Percentiles rank a stretch among this genome's conserved stretches.
Evolutionary conservation across 2,329 filamentous ascomycete genomes (phyloP).

Genomic region (Penicillium oxalicum): DNA sequence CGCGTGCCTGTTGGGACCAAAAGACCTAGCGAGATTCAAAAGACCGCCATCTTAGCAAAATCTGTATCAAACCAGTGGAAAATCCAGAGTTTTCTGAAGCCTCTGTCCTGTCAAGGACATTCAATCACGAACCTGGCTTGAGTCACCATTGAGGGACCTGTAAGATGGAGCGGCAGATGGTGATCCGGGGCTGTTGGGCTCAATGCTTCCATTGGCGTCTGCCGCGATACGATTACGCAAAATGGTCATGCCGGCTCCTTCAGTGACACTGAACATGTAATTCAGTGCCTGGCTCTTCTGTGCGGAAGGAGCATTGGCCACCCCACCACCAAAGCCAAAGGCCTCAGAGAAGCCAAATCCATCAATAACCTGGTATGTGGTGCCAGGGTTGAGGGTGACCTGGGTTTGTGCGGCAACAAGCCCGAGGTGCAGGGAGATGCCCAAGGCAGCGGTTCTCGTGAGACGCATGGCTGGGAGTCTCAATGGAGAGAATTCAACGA

Average conservation of each 20-base stretch:
- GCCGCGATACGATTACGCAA: constrained; percentile 43
- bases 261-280: constrained; percentile 42
- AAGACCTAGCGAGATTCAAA: constrained; percentile 43
- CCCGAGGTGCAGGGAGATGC: background rate
- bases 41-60: constrained; percentile 19
- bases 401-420: background rate
- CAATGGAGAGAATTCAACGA: too few relatives aligned
- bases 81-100: too few relatives aligned
- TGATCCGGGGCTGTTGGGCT: constrained; percentile 42
- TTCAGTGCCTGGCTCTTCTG: constrained; percentile 39
- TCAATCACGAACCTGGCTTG: background rate
- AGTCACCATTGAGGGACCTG: background rate
- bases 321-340: constrained; percentile 40
- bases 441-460: background rate
- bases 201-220: constrained; percentile 31
- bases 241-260: constrained; percentile 47
- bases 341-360: constrained; percentile 48
- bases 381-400: constrained; percentile 15
- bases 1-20: constrained; percentile 45
- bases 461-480: background rate
- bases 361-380: constrained; percentile 36
- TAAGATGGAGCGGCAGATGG: constrained; percentile 41
- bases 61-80: too few relatives aligned
- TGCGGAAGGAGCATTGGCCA: background rate
- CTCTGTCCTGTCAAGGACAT: too few relatives aligned